Conservation (phyloP, 352 stramenopile genomes). For the Pilasporangium apinafurcum region DNA sequence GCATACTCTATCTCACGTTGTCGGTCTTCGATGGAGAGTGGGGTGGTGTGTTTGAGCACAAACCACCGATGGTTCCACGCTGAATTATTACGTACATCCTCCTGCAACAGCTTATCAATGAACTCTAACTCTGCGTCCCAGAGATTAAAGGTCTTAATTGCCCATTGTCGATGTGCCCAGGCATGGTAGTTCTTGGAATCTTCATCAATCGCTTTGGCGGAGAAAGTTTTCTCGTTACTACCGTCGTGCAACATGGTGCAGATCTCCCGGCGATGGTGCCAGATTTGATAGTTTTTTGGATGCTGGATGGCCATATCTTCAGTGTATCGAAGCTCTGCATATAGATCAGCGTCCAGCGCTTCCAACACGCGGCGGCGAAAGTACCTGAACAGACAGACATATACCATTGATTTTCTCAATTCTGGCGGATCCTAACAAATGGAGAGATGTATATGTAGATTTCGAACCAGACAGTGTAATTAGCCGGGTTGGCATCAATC, state of each 20-base stretch:
- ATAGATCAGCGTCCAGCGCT: constrained; percentile 60
- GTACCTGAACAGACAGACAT: constrained; percentile 22
- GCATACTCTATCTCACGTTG: constrained; percentile 72
- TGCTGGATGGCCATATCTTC: constrained; percentile 88
- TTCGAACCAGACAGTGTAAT: constrained; percentile 99
- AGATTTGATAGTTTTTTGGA: constrained; percentile 99
- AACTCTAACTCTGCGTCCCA: constrained; percentile 93
- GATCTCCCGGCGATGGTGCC: constrained; percentile 96
- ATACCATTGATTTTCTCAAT: no score
- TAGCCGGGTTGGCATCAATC: constrained; percentile 94
- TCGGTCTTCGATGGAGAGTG: constrained; percentile 24
- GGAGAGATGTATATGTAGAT: no score
- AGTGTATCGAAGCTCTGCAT: constrained; percentile 61
- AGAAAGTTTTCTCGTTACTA: constrained; percentile 90
- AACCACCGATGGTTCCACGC: constrained; percentile 88
- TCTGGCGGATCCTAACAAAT: no score
- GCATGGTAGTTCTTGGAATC: constrained; percentile 99
- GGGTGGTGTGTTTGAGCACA: constrained; percentile 55
- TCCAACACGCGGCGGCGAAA: constrained; percentile 91
- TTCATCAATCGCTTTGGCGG: constrained; percentile 85
- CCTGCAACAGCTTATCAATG: constrained; percentile 80
- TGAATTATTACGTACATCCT: constrained; percentile 97
- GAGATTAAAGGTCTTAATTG: constrained; percentile 81
- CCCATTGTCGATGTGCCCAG: constrained; percentile 96
- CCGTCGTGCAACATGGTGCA: constrained; percentile 79